A percentile compares a stretch with the other conserved stretches of the same genome.
Evolutionary conservation across 2,329 filamentous ascomycete genomes (phyloP).

Genomic region (Cryphonectria naterciae): DNA sequence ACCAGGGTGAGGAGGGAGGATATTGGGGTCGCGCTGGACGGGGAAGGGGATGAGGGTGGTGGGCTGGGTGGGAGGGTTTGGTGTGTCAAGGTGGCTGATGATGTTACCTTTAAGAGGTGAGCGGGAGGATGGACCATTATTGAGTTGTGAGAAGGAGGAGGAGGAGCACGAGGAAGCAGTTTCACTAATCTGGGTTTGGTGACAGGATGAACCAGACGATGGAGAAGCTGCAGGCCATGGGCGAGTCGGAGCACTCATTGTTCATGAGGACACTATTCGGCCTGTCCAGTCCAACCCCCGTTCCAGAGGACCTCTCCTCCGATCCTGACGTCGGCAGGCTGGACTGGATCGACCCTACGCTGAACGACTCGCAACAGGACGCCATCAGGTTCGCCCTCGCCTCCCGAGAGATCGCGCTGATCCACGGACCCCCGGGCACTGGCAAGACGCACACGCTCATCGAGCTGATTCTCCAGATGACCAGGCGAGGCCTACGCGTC

Average conservation of each 20-base stretch:
- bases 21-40: constrained; percentile 72
- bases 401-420: constrained; percentile 80
- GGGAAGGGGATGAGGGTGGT: constrained; percentile 55
- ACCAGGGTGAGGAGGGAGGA: constrained; percentile 61
- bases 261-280: constrained; percentile 69
- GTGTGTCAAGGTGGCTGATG: constrained; percentile 70
- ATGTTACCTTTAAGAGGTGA: constrained; percentile 66
- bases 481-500: constrained; percentile 72
- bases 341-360: constrained; percentile 63
- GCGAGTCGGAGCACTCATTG: constrained; percentile 59
- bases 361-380: constrained; percentile 70
- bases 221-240: constrained; percentile 62
- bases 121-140: constrained; percentile 5
- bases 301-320: constrained; percentile 45
- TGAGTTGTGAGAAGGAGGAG: background rate
- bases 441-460: constrained; percentile 97
- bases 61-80: constrained; percentile 58
- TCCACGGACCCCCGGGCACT: constrained; percentile 94
- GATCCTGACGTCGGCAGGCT: constrained; percentile 51
- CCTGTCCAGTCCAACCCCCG: constrained; percentile 54
- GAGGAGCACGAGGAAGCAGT: background rate
- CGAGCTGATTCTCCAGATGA: constrained; percentile 89
- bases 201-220: constrained; percentile 66
- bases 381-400: constrained; percentile 82
- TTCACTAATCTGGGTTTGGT: no score